Evolutionary conservation across 73 alveolate species (phyloP), one percentile per base, ranked within the genome.

Genomic region (Paraurostyla sp.): DNA sequence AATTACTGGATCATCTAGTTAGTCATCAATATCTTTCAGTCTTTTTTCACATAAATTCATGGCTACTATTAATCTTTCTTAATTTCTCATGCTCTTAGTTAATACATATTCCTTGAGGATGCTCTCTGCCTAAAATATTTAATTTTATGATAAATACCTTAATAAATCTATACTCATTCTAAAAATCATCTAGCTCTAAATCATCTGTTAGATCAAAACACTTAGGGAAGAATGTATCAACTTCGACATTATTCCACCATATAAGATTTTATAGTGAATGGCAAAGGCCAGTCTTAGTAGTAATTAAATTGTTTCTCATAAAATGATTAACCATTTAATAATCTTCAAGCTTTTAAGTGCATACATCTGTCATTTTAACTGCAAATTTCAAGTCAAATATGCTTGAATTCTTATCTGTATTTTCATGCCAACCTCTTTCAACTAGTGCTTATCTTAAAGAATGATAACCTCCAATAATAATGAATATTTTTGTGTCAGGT

Each of bases 361-460:
- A 78, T 23, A 49, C 89, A 54, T 78, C 91, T 29, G 30, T 52
- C 75, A 30, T 30, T 54, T 52, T 78, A 3, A 78, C 62, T 29
- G 89, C 78, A 32, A 78, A 96, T 49, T 93, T 95, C 52, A 92
- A 90, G 88, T 96, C 98, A 88, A 95, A 98, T 59, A 97, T 87
- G 20, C 97, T 95, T 42, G 96, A 86, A 20, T 93, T 87, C 20
- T 41, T 57, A 68, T 98, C 98, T 41, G 95, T 91, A 82, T 93
- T 95, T 88, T 95, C 98, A 35, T 83, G 90, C 99, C 99, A 98
- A 35, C 99, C 99, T 89, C 99, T 89, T 50, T 95, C 87, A 20
- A 54, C 54, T 48, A 98, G 87, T 0, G 99, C 97, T 87, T 92
- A 81, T 38, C 84, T 60, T 33, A 98, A 71, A 54, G 96, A 94